These are phyloP conservation scores for Aquilaria sinensis DNA, from an alignment of 345 rosid species.

Conservation along the genomic window DNA sequence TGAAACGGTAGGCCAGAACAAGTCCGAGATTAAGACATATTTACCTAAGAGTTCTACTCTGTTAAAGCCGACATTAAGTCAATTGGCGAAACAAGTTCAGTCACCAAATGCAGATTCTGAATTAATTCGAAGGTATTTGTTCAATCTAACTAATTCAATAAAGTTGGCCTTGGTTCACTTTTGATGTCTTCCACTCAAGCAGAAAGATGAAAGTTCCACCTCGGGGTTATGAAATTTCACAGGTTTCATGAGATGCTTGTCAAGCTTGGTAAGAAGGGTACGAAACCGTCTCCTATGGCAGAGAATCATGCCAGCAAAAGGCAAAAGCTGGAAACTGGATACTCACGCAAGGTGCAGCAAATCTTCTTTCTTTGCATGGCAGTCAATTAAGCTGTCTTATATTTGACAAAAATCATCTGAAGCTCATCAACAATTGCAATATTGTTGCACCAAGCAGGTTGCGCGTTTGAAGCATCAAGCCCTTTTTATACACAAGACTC, in stretches of 20 bases:
- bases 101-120: slow-evolving; percentile 30
- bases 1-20: slow-evolving; percentile 10
- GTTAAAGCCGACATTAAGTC: slow-evolving; percentile 85
- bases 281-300: slow-evolving; percentile 25
- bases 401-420: not conserved
- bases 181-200: not conserved
- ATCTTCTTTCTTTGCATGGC: not conserved
- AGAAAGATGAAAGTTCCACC: not conserved
- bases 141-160: not conserved
- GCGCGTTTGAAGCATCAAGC: slow-evolving; percentile 57
- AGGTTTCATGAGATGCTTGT: slow-evolving; percentile 37
- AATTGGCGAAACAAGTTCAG: slow-evolving; percentile 65
- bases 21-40: slow-evolving; percentile 22
- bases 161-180: not conserved
- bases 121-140: slow-evolving; percentile 36
- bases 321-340: slow-evolving; percentile 84
- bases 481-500: slow-evolving; percentile 45
- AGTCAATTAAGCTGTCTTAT: not conserved
- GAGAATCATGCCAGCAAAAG: slow-evolving; percentile 55
- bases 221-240: slow-evolving; percentile 6
- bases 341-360: slow-evolving; percentile 51
- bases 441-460: slow-evolving; percentile 33
- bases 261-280: slow-evolving; percentile 29
- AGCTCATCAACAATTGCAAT: not conserved
- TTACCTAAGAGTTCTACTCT: slow-evolving; percentile 43